Conservation (phyloP, 2,329 filamentous ascomycete genomes). For the Epicoccum nigrum region DNA sequence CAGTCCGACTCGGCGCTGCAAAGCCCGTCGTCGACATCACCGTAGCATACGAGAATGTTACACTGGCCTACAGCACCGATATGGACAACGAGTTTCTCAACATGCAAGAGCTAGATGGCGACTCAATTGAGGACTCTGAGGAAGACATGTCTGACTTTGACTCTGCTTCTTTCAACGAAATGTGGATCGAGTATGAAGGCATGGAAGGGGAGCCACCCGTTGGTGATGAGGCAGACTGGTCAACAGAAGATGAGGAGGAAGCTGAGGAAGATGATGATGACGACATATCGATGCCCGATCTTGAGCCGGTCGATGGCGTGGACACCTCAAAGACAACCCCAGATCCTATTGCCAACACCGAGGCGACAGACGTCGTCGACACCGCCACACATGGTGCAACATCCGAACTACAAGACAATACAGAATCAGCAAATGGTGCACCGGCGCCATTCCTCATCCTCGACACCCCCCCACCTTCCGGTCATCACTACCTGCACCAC, state of each 20-base stretch:
- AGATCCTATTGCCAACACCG: constrained; percentile 31
- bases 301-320: constrained; percentile 22
- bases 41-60: constrained; percentile 56
- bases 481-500: constrained; percentile 49
- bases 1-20: constrained; percentile 60
- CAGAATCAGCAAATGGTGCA: constrained; percentile 11
- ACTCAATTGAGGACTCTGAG: constrained; percentile 42
- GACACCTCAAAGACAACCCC: constrained; percentile 47
- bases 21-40: constrained; percentile 57
- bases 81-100: constrained; percentile 44
- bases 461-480: constrained; percentile 40
- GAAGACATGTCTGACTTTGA: constrained; percentile 41
- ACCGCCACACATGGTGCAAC: constrained; percentile 3
- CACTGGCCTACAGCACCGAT: constrained; percentile 55
- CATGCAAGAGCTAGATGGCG: constrained; percentile 33
- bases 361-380: constrained; percentile 20
- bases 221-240: constrained; percentile 45
- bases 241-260: constrained; percentile 46
- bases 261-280: constrained; percentile 43
- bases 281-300: constrained; percentile 40
- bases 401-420: constrained; percentile 13
- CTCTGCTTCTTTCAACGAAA: constrained; percentile 42
- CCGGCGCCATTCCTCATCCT: constrained; percentile 44
- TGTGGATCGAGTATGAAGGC: constrained; percentile 49
- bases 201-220: constrained; percentile 41